A percentile compares a stretch with the other conserved stretches of the same genome.
phyloP scores from a whole-genome alignment of 371 early-diverging fungal species.

The Amoeboaphelidium occidentale region DNA sequence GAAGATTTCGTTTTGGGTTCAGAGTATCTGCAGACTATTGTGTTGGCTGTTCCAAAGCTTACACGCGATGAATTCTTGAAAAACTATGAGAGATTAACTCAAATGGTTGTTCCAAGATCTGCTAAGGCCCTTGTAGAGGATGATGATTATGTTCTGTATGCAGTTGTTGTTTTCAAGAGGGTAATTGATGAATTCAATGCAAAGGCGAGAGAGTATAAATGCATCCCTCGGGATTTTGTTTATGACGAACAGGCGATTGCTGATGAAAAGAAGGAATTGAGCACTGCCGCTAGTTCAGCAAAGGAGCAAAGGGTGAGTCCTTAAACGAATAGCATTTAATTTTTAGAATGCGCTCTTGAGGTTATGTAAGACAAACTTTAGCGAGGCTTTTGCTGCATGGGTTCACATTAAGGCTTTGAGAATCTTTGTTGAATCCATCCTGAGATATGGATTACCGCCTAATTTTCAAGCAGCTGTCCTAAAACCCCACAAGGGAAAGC shows the following conservation, averaged over 20 bases:
- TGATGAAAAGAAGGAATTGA: slow-evolving; percentile 40
- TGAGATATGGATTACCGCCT: slow-evolving; percentile 88
- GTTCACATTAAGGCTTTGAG: slow-evolving; percentile 76
- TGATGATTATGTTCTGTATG: slow-evolving; percentile 69
- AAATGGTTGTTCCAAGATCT: slow-evolving; percentile 88
- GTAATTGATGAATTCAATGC: slow-evolving; percentile 62
- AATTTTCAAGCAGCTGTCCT: slow-evolving; percentile 67
- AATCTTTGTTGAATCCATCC: slow-evolving; percentile 79
- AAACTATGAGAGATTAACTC: slow-evolving; percentile 62
- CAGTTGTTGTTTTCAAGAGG: slow-evolving; percentile 68
- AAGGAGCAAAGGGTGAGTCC: slow-evolving; percentile 39
- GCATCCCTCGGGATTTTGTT: slow-evolving; percentile 75
- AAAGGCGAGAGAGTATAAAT: slow-evolving; percentile 60
- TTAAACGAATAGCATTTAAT: slow-evolving; percentile 9
- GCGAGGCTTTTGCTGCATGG: slow-evolving; percentile 72
- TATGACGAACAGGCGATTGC: slow-evolving; percentile 52
- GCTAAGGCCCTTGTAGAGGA: slow-evolving; percentile 69
- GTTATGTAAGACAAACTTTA: slow-evolving; percentile 71
- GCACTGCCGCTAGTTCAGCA: slow-evolving; percentile 40
- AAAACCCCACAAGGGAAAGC: too few species aligned
- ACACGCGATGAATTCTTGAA: slow-evolving; percentile 48
- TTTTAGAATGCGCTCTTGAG: slow-evolving; percentile 39
- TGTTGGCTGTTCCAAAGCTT: slow-evolving; percentile 85
- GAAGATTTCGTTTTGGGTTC: slow-evolving; percentile 72
- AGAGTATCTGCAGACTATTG: slow-evolving; percentile 64